Evolutionary conservation across 495 filamentous ascomycete genomes (phyloP).

Genomic region (Tuber calosporum): DNA sequence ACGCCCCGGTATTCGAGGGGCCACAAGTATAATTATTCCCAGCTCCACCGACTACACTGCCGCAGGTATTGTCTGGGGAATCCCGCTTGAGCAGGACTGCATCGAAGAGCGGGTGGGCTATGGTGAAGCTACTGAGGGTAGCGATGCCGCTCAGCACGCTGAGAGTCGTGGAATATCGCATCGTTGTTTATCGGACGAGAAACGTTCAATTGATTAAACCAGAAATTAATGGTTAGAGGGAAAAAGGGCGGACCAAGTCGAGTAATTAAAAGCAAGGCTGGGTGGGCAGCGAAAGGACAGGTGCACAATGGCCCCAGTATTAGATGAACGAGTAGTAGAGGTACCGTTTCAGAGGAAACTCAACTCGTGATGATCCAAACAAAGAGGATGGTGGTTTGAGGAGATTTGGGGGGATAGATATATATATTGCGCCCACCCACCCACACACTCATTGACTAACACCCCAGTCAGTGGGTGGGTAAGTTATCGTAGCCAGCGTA

Average conservation of each 20-base stretch:
- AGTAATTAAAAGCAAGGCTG: background rate
- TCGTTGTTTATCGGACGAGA: constrained; percentile 1
- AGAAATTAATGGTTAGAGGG: constrained; percentile 17
- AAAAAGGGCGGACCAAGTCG: background rate
- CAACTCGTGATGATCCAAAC: constrained; percentile 22
- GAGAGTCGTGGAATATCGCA: constrained; percentile 10
- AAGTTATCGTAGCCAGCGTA: background rate
- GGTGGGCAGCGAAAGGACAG: constrained; percentile 24
- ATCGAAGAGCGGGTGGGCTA: constrained; percentile 24
- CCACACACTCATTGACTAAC: background rate
- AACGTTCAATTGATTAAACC: constrained; percentile 14
- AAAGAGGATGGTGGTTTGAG: constrained; percentile 1
- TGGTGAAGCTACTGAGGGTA: constrained; percentile 19
- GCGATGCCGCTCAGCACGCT: constrained; percentile 24
- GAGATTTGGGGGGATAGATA: constrained; percentile 16
- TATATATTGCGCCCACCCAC: constrained; percentile 17
- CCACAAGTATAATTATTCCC: constrained; percentile 30
- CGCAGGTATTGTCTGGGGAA: constrained; percentile 45
- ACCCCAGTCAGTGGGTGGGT: background rate
- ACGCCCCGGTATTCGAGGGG: constrained; percentile 19
- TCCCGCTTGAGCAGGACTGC: background rate
- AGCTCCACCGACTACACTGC: constrained; percentile 36
- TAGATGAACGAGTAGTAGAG: constrained; percentile 19
- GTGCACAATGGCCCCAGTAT: constrained; percentile 27
- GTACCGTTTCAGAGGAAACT: constrained; percentile 7